These are phyloP conservation scores for Phaseolus coccineus DNA, from an alignment of 331 rosid genomes.

Conservation along the genomic window DNA sequence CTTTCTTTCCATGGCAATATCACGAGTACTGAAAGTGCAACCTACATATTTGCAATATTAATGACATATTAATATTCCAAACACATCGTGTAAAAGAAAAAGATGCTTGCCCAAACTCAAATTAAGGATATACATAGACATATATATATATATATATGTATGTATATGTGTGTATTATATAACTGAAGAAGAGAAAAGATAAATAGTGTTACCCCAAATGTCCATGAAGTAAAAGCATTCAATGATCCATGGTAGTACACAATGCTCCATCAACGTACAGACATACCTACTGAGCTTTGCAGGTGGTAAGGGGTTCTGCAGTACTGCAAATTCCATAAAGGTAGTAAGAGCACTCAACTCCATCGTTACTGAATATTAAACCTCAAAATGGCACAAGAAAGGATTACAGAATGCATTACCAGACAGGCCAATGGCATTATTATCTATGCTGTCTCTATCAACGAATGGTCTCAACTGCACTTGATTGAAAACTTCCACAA, in stretches of 20 bases:
- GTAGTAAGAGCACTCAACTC: slow-evolving; percentile 36
- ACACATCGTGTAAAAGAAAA: slow-evolving; percentile 35
- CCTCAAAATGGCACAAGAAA: slow-evolving; percentile 46
- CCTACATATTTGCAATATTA: neutral
- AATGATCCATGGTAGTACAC: slow-evolving; percentile 40
- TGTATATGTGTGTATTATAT: neutral
- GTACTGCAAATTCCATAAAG: slow-evolving; percentile 48
- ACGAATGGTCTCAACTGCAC: slow-evolving; percentile 27
- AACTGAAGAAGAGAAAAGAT: slow-evolving; percentile 34
- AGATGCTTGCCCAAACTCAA: slow-evolving; percentile 23
- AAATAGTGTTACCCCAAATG: slow-evolving; percentile 36
- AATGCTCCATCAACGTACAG: slow-evolving; percentile 52
- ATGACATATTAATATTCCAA: slow-evolving; percentile 10
- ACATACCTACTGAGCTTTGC: slow-evolving; percentile 56
- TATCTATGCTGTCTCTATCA: slow-evolving; percentile 20
- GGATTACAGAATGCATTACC: slow-evolving; percentile 40
- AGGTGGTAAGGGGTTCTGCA: slow-evolving; percentile 28
- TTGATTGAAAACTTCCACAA: neutral
- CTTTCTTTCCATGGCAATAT: neutral
- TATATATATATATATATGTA: neutral
- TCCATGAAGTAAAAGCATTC: slow-evolving; percentile 44
- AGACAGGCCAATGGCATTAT: slow-evolving; percentile 21
- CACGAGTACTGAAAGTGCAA: slow-evolving; percentile 30
- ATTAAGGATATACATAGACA: neutral
- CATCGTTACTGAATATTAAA: slow-evolving; percentile 44